Percentiles rank a stretch among this genome's conserved stretches.
Evolutionary conservation across 75 land plant species (phyloP).

Genomic region (Pseudotsuga menziesii): DNA sequence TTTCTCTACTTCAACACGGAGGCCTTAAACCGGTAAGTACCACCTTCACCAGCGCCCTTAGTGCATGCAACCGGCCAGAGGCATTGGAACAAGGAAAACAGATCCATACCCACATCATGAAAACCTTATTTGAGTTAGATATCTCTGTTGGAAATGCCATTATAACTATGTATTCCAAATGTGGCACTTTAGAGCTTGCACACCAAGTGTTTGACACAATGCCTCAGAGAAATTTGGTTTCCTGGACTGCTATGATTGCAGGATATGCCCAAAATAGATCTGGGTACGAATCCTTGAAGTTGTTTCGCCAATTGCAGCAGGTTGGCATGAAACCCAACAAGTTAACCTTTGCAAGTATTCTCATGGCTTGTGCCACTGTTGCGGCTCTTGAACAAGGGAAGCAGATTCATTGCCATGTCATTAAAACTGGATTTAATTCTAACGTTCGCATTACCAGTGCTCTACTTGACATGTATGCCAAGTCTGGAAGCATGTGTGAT

Average conservation of each 20-base stretch:
- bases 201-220: constrained; percentile 44
- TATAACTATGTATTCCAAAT: constrained; percentile 59
- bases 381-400: constrained; percentile 12
- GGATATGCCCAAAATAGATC: constrained; percentile 48
- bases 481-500: constrained; percentile 11
- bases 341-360: constrained; percentile 15
- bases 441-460: constrained; percentile 15
- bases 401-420: constrained; percentile 12
- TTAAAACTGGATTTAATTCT: constrained; percentile 4
- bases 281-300: constrained; percentile 38
- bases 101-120: constrained; percentile 35
- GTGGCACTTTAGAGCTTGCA: constrained; percentile 38
- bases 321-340: constrained; percentile 13
- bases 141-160: constrained; percentile 26
- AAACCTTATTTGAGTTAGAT: constrained; percentile 19
- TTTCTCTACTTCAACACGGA: constrained; percentile 8
- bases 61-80: not conserved
- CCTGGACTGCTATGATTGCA: constrained; percentile 71
- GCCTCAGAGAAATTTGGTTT: constrained; percentile 39
- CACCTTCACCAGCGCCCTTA: not conserved
- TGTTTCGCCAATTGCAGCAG: constrained; percentile 17
- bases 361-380: constrained; percentile 24
- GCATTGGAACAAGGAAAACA: constrained; percentile 26
- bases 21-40: not conserved
- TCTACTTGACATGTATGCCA: constrained; percentile 25